Evolutionary conservation across 1,284 basidiomycete species (phyloP).

Genomic region (Pseudozyma sp.): DNA sequence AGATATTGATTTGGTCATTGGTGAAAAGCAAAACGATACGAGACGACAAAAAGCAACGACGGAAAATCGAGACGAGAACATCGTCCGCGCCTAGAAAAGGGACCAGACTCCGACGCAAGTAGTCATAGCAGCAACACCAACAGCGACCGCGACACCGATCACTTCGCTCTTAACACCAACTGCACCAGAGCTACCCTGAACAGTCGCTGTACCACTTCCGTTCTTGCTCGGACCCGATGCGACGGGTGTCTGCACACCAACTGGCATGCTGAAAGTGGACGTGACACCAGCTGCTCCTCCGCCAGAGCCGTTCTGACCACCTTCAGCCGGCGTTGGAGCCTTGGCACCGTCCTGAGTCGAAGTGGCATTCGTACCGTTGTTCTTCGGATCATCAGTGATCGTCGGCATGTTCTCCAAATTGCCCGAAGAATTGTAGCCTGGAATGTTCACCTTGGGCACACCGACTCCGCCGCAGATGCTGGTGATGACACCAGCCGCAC

Average conservation of each 20-base stretch:
- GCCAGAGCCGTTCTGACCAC: neutral
- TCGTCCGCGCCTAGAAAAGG: conserved; percentile 10
- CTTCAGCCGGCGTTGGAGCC: neutral
- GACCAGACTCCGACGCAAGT: conserved; percentile 23
- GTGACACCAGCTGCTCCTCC: conserved; percentile 1
- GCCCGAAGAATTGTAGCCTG: conserved; percentile 24
- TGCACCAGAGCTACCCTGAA: neutral
- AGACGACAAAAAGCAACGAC: neutral
- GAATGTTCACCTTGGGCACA: conserved; percentile 21
- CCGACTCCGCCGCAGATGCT: conserved; percentile 34
- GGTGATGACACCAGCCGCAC: conserved; percentile 47
- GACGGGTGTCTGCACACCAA: conserved; percentile 7
- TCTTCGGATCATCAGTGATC: conserved; percentile 20
- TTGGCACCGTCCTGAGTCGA: neutral
- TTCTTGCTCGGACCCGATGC: conserved; percentile 1
- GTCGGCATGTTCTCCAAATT: conserved; percentile 48
- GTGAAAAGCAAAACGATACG: neutral
- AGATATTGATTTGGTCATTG: neutral
- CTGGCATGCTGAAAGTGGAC: conserved; percentile 16
- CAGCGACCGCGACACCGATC: conserved; percentile 3
- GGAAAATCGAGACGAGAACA: neutral
- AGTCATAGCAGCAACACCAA: conserved; percentile 13
- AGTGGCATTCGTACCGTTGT: conserved; percentile 5
- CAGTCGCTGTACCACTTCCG: neutral
- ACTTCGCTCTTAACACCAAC: neutral